Evolutionary conservation across 2,329 filamentous ascomycete genomes (phyloP).

Genomic region (Penicillium sp.): DNA sequence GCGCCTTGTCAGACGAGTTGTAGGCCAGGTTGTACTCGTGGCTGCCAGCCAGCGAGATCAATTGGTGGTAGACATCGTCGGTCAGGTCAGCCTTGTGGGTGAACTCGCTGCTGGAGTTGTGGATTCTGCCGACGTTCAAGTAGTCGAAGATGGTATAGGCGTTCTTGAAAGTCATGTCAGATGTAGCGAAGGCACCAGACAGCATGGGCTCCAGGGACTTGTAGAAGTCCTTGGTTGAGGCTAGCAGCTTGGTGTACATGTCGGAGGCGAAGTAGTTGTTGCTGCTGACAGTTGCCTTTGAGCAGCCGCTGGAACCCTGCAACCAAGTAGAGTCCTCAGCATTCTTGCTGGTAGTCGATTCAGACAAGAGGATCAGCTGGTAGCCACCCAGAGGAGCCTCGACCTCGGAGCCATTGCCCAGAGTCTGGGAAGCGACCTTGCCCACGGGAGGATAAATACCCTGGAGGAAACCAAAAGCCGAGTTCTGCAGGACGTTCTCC

Average conservation of each 20-base stretch:
- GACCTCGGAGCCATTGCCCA: constrained; percentile 70
- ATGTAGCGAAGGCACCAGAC: constrained; percentile 52
- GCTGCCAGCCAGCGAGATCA: constrained; percentile 72
- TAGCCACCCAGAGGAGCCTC: constrained; percentile 74
- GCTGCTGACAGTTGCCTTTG: constrained; percentile 58
- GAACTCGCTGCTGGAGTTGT: constrained; percentile 62
- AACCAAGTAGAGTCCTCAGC: constrained; percentile 61
- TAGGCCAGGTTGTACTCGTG: constrained; percentile 84
- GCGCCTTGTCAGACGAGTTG: constrained; percentile 60
- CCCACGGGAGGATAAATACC: constrained; percentile 81
- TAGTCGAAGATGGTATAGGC: constrained; percentile 68
- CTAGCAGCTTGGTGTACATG: constrained; percentile 52
- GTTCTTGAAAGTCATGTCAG: constrained; percentile 60
- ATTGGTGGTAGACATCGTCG: constrained; percentile 59
- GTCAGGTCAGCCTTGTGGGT: constrained; percentile 63
- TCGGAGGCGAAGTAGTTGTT: constrained; percentile 59
- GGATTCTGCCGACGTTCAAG: constrained; percentile 64
- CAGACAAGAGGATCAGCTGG: constrained; percentile 77
- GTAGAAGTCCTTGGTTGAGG: constrained; percentile 58
- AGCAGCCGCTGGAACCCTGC: constrained; percentile 59
- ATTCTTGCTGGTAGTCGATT: constrained; percentile 61
- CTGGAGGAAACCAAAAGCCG: constrained; percentile 78
- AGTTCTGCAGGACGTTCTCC: constrained; percentile 78
- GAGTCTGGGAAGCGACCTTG: constrained; percentile 56
- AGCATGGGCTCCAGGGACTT: constrained; percentile 53